Base-by-base conservation (phyloP, 176 grass and related monocot genomes). In the Zoysia pacifica region DNA sequence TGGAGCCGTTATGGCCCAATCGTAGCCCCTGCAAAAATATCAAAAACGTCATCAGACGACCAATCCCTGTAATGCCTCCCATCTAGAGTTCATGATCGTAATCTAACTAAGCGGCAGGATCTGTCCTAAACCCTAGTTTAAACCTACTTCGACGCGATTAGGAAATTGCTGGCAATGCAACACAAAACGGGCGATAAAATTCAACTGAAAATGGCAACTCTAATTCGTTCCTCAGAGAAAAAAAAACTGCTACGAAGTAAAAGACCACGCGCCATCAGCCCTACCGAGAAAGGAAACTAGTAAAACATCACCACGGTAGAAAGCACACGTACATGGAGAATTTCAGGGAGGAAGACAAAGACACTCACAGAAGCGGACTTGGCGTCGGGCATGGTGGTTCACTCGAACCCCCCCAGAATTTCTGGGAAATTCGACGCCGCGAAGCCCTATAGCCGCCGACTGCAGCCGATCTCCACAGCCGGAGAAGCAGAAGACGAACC, bases 41-140 rank as follows among this genome's bases (percentile, higher is more conserved):
- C 12, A 77, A 65, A 65, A 80, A 81, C 28, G 7, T 28, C 85
- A 64, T 80, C 51, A 90, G 67, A 82, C 55, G 16, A 81, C 10
- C 76, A 36, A 50, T 67, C 28, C 28, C 28, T 0, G 40, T n/a
- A 9, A 16, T 45, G 14, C 9, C 54, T 67, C 10, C 37, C 43
- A 46, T 13, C 18, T 16, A 36, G 35, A 45, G 5, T 18, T 46
- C 56, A 63, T 12, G 10, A 85, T 12, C 36, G 2, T 13, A 58
- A 19, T 35, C 15, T 70, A 60, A 38, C 60, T 78, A 50, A 48
- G 49, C 11, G 59, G n/a, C 5, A 4, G 1, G 9, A 60, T 9
- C 65, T 39, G 38, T 14, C 3, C 59, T 9, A 81, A 81, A 65
- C 52, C 65, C 66, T 72, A 89, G 37, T 15, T 2, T 45, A 58